phyloP scores from a whole-genome alignment of 495 filamentous ascomycete genomes.

The Xylaria grammica region DNA sequence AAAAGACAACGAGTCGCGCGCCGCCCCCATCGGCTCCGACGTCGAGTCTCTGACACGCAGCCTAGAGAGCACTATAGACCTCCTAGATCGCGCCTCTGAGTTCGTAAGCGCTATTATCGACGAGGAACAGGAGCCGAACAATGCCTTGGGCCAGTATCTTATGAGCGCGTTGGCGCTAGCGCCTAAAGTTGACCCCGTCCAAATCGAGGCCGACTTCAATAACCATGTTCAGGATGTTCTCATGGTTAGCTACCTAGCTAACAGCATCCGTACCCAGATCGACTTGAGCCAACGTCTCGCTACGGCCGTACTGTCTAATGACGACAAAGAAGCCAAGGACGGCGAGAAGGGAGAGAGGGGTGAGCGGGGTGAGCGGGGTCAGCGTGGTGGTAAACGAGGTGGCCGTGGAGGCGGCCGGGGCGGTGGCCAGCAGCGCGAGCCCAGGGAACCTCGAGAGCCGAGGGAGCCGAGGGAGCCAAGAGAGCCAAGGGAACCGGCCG shows the following conservation, averaged over 20 bases:
- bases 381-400: conserved; percentile 37
- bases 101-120: conserved; percentile 84
- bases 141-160: conserved; percentile 90
- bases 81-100: conserved; percentile 86
- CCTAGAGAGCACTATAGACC: conserved; percentile 80
- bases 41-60: conserved; percentile 85
- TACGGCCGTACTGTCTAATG: conserved; percentile 76
- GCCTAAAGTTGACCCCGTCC: conserved; percentile 86
- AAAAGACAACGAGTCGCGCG: conserved; percentile 76
- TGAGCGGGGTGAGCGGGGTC: conserved; percentile 45
- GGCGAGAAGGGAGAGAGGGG: conserved; percentile 49
- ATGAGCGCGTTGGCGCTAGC: conserved; percentile 89
- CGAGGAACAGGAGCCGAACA: conserved; percentile 69
- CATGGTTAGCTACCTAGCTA: conserved; percentile 94
- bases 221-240: conserved; percentile 99
- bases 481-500: conserved; percentile 27
- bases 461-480: conserved; percentile 28
- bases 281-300: conserved; percentile 93
- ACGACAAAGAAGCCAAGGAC: conserved; percentile 52
- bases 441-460: conserved; percentile 45
- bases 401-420: conserved; percentile 51
- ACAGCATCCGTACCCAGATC: conserved; percentile 98
- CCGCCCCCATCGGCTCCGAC: conserved; percentile 75
- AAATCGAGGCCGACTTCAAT: conserved; percentile 98
- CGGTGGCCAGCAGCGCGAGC: conserved; percentile 43